These are phyloP conservation scores for Thermothelomyces thermophilus DNA, from an alignment of 2,329 filamentous ascomycete species.

Conservation along the genomic window DNA sequence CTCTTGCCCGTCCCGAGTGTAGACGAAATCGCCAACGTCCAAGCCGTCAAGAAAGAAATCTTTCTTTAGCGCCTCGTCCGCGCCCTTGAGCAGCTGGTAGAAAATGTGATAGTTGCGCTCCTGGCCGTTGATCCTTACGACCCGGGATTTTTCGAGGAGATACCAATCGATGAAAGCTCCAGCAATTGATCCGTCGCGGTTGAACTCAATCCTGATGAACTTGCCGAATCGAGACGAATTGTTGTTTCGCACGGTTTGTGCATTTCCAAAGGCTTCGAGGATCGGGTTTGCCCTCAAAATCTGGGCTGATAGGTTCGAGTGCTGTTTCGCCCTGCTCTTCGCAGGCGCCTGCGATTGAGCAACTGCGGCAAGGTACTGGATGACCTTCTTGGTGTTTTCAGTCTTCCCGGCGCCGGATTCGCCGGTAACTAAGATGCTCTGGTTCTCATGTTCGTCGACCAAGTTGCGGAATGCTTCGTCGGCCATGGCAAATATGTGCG, in stretches of 20 bases:
- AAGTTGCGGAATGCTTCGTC: slow-evolving; percentile 94
- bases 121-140: slow-evolving; percentile 77
- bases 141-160: slow-evolving; percentile 92
- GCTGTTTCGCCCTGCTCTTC: slow-evolving; percentile 49
- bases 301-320: slow-evolving; percentile 89
- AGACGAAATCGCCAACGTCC: slow-evolving; percentile 80
- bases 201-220: slow-evolving; percentile 97
- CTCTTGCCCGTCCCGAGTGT: slow-evolving; percentile 87
- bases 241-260: slow-evolving; percentile 95
- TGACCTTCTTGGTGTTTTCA: slow-evolving; percentile 99
- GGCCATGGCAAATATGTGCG: slow-evolving; percentile 96
- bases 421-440: slow-evolving; percentile 95
- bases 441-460: slow-evolving; percentile 90
- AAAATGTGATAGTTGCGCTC: slow-evolving; percentile 98
- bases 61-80: slow-evolving; percentile 64
- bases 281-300: slow-evolving; percentile 96
- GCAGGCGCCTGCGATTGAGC: slow-evolving; percentile 72
- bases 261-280: slow-evolving; percentile 95
- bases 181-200: slow-evolving; percentile 76
- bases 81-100: slow-evolving; percentile 87
- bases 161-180: slow-evolving; percentile 99
- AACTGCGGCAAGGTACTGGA: slow-evolving; percentile 94
- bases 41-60: slow-evolving; percentile 69
- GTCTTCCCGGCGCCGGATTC: slow-evolving; percentile 98
- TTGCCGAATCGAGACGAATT: slow-evolving; percentile 98